Conservation (phyloP, 2,329 filamentous ascomycete species). For the Trematosphaeria pertusa region DNA sequence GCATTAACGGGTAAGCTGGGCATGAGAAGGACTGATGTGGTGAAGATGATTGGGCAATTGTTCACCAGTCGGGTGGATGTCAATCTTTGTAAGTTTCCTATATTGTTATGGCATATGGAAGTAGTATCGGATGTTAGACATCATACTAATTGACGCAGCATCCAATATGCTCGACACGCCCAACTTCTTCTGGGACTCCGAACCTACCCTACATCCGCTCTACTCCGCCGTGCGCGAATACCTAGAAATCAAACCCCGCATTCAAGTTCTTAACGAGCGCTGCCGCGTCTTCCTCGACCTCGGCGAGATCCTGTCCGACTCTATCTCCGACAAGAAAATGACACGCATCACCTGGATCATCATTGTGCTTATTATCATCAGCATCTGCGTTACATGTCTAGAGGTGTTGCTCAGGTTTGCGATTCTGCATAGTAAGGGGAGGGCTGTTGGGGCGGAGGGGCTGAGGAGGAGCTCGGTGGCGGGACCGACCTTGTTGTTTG, state of each 20-base stretch:
- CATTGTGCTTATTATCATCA: slow-evolving; percentile 89
- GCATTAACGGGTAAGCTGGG: slow-evolving; percentile 89
- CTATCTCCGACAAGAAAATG: slow-evolving; percentile 93
- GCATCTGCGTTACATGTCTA: slow-evolving; percentile 87
- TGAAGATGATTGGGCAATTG: slow-evolving; percentile 86
- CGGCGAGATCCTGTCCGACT: slow-evolving; percentile 91
- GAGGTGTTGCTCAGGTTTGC: slow-evolving; percentile 86
- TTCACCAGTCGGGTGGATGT: slow-evolving; percentile 97
- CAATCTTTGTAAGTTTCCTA: slow-evolving; percentile 83
- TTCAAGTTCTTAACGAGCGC: slow-evolving; percentile 95
- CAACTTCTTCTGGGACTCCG: slow-evolving; percentile 98
- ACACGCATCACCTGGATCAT: slow-evolving; percentile 97
- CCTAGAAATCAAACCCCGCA: slow-evolving; percentile 94
- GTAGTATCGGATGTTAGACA: no score
- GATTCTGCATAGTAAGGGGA: slow-evolving; percentile 39
- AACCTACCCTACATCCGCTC: slow-evolving; percentile 91
- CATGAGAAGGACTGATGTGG: slow-evolving; percentile 90
- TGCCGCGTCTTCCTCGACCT: slow-evolving; percentile 96
- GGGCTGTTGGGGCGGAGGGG: slow-evolving; percentile 11
- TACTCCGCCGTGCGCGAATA: slow-evolving; percentile 96
- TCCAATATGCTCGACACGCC: slow-evolving; percentile 96
- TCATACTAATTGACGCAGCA: slow-evolving; percentile 58
- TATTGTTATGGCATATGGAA: no score
- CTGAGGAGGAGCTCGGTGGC: slow-evolving; percentile 9
- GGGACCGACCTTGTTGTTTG: slow-evolving; percentile 11